Base-by-base conservation (phyloP, 164 flowering plant species). In the Vitis rupestris region DNA sequence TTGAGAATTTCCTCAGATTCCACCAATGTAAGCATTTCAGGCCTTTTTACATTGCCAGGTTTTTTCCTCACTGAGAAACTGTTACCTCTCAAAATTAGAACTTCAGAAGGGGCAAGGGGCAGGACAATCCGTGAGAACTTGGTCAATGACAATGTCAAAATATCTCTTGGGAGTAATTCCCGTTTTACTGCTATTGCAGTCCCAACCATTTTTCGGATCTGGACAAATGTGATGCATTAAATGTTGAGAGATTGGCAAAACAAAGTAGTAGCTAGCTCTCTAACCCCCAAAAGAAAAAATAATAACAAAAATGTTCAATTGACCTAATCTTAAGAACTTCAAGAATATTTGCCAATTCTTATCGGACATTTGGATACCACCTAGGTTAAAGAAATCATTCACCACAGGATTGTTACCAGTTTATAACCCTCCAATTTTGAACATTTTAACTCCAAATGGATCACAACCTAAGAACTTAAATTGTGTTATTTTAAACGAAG, bases 191-290 rank as follows among this genome's bases (percentile, higher is more conserved):
- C 97, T n/a, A 94, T 83, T 16, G 98, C 98, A 62, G 96, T 90
- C 19, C 91, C 98, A 54, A 94, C 81, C 98, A 94, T 94, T 82
- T 94, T 91, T 64, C 97, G 93, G 60, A 94, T 91, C 98, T 94
- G 87, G n/a, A 74, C 23, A 12, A 59, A 10, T 16, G 44, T 30
- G 4, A 16, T 47, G 53, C 44, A 53, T 61, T 13, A 64, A 58
- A 52, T 16, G 5, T 52, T 50, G 30, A 63, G 49, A 13, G 27
- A 60, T 12, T 29, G 61, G 10, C 44, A n/a, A 19, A 4, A 37
- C 47, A 31, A 37, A 62, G 6, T 59, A 58, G 48, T 10, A 3
- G 10, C 19, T 9, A 29, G 10, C 3, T 37, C 44, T 37, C 44
- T 37, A 37, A 37, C 44, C 7, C 44, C 44, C 7, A 0, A 37